Base-by-base conservation (phyloP, 2,329 filamentous ascomycete species). In the Alternaria solani region DNA sequence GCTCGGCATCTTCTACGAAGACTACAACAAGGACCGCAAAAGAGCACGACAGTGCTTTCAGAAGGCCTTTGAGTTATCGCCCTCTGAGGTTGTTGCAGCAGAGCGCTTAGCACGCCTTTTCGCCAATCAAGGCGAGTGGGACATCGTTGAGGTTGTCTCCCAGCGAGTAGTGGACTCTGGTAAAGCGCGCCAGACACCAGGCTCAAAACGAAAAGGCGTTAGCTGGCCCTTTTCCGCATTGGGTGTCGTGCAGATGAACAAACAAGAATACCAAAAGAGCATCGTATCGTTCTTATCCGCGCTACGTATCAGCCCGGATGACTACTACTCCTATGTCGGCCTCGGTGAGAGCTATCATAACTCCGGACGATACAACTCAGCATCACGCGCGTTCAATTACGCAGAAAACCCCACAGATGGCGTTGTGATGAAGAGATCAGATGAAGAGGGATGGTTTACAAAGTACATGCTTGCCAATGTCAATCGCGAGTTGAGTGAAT, bases 321-420 rank as follows among this genome's bases (percentile, higher is more conserved):
- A 98, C 77, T 98, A 98, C 73, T 91, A 99, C 79, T 96, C 92
- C 0, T 99, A 94, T 88, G 91, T 99, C 25, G 95, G 95, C 1
- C 85, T 99, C 1, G 95, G 94, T n/a, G 95, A 99, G 80, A 96
- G 93, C 73, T 99, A 99, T 73, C 91, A 97, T 75, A 95, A 92
- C 68, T 96, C 94, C 16, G 94, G 95, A 9, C 87, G 94, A 63
- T 96, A 96, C 73, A 91, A 97, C 61, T 94, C 95, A n/a, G 94
- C 95, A 0, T 92, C 91, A 4, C 94, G 95, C 73, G 93, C 95
- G 0, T 95, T 98, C 67, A 83, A 91, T 34, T 91, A 96, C 72
- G 95, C 94, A 0, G 89, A 94, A 73, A 87, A 86, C 55, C 84
- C 97, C 5, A 91, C 94, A 63, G 83, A 87, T 28, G 83, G 84